Evolutionary conservation across 305 asterid genomes (phyloP).

Genomic region (Solanum hybrid): DNA sequence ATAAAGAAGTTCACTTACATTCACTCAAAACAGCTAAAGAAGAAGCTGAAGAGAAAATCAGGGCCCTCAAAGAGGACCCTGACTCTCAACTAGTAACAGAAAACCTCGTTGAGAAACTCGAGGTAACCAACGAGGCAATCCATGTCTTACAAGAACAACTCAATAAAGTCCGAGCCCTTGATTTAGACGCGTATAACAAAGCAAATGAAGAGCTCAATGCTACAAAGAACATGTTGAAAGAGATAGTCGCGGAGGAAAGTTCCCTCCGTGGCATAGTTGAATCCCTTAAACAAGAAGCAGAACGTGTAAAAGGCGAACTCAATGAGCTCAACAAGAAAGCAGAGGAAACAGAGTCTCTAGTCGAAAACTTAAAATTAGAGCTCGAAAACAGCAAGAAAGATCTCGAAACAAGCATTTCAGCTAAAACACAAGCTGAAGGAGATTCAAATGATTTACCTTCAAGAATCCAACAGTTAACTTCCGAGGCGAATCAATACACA

Average conservation of each 20-base stretch:
- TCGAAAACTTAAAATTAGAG: conserved; percentile 25
- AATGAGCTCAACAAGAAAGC: conserved; percentile 28
- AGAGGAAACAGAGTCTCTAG: conserved; percentile 27
- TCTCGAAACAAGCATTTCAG: conserved; percentile 33
- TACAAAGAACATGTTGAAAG: conserved; percentile 32
- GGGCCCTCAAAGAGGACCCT: conserved; percentile 29
- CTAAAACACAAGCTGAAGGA: conserved; percentile 33
- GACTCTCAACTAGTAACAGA: conserved; percentile 22
- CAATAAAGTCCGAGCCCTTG: conserved; percentile 37
- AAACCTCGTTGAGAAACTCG: conserved; percentile 40
- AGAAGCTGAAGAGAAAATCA: conserved; percentile 34
- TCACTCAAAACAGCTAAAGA: conserved; percentile 45
- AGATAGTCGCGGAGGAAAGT: conserved; percentile 26
- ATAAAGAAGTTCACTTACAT: conserved; percentile 46
- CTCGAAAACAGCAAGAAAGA: conserved; percentile 24
- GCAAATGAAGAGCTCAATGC: conserved; percentile 35
- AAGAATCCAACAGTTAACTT: conserved; percentile 23
- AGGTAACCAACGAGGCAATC: conserved; percentile 49
- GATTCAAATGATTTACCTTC: conserved; percentile 24
- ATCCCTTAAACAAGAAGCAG: conserved; percentile 33
- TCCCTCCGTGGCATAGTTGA: conserved; percentile 26
- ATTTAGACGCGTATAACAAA: conserved; percentile 22
- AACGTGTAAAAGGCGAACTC: conserved; percentile 26
- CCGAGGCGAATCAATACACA: conserved; percentile 30
- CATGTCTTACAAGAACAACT: conserved; percentile 46